A percentile compares a stretch with the other conserved stretches of the same genome.
Evolutionary conservation across 2,329 filamentous ascomycete species (phyloP).

Genomic region (Fusarium sp.): DNA sequence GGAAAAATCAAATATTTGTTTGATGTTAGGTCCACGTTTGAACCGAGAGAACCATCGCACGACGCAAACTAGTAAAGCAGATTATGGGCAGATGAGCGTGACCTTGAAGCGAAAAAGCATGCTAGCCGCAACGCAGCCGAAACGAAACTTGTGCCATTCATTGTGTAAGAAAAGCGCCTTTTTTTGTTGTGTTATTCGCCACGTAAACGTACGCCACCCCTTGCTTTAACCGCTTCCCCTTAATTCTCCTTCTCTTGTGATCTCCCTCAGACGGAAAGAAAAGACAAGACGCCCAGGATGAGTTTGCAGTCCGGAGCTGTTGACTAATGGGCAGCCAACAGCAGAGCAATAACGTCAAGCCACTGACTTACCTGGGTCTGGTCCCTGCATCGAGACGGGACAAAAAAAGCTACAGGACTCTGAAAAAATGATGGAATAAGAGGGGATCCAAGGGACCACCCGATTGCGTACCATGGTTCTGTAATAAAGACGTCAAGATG

Average conservation of each 20-base stretch:
- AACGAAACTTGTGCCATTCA: conserved; percentile 6
- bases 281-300: too few relatives aligned
- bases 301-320: too few relatives aligned
- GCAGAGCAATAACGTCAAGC: too few relatives aligned
- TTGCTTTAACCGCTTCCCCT: not conserved
- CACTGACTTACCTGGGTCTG: too few relatives aligned
- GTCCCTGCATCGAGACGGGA: conserved; percentile 8
- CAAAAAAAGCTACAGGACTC: conserved; percentile 3
- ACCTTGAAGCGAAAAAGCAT: conserved; percentile 18
- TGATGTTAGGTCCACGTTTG: too few relatives aligned
- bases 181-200: conserved; percentile 21
- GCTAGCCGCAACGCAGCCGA: not conserved
- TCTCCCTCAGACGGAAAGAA: too few relatives aligned
- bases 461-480: not conserved
- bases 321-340: too few relatives aligned
- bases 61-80: too few relatives aligned
- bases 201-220: conserved; percentile 22
- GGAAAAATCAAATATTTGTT: not conserved
- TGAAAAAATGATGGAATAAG: conserved; percentile 6
- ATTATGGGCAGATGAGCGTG: conserved; percentile 33
- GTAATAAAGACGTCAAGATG: conserved; percentile 27
- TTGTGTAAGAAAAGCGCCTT: not conserved
- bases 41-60: too few relatives aligned
- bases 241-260: too few relatives aligned
- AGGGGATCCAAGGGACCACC: not conserved